These are phyloP conservation scores for Mikania micrantha DNA, from an alignment of 129 eudicot species.

Conservation along the genomic window DNA sequence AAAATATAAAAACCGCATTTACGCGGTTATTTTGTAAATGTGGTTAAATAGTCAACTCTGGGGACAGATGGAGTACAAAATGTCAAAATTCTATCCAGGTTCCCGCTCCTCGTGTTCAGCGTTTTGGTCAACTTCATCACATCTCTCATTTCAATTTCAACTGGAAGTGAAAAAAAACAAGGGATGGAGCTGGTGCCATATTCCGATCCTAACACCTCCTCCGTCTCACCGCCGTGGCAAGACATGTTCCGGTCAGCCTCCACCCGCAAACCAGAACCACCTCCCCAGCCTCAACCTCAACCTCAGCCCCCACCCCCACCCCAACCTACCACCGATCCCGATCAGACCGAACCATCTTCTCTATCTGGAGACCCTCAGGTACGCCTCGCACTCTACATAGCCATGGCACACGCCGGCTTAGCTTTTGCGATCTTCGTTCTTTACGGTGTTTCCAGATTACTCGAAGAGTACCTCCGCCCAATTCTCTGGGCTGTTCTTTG, in stretches of 20 bases:
- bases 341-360: slow-evolving; percentile 15
- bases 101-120: not conserved
- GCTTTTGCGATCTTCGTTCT: slow-evolving; percentile 49
- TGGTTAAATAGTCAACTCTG: slow-evolving; percentile 11
- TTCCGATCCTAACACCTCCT: slow-evolving; percentile 50
- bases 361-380: slow-evolving; percentile 72
- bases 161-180: slow-evolving; percentile 8
- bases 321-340: slow-evolving; percentile 2
- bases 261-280: slow-evolving; percentile 43
- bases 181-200: slow-evolving; percentile 82
- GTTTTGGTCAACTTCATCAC: slow-evolving; percentile 6
- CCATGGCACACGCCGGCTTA: slow-evolving; percentile 92
- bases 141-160: not conserved
- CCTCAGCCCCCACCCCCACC: slow-evolving; percentile 10
- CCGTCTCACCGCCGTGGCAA: slow-evolving; percentile 67
- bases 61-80: not conserved
- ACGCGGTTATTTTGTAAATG: too few relatives aligned
- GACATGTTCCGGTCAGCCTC: slow-evolving; percentile 98
- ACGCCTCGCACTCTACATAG: slow-evolving; percentile 75
- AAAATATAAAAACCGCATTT: too few relatives aligned
- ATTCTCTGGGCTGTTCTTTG: slow-evolving; percentile 89
- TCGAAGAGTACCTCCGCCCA: slow-evolving; percentile 73
- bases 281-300: slow-evolving; percentile 11
- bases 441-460: slow-evolving; percentile 61
- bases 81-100: not conserved